phyloP scores from a whole-genome alignment of 192 early-diverging fungal genomes.

The Dispira simplex region DNA sequence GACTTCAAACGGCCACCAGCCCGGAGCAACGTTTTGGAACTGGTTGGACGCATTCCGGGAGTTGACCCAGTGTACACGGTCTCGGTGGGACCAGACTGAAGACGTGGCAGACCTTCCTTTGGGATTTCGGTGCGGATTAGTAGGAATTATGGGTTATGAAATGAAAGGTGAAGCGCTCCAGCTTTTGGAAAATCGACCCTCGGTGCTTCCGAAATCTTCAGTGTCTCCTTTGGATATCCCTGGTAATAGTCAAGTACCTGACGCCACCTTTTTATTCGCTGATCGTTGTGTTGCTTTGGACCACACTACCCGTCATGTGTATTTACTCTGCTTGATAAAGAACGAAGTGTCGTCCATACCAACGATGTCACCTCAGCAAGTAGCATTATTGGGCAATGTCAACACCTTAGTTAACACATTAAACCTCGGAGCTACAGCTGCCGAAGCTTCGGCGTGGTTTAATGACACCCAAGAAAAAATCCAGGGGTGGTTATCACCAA shows the following conservation, averaged over 20 bases:
- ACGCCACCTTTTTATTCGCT: slow-evolving; percentile 59
- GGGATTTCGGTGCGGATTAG: slow-evolving; percentile 67
- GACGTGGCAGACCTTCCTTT: slow-evolving; percentile 18
- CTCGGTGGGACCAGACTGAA: slow-evolving; percentile 10
- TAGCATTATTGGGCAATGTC: too few species aligned
- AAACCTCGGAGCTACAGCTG: too few species aligned
- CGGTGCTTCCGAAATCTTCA: too few species aligned
- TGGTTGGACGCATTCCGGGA: slow-evolving; percentile 28
- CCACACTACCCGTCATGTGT: slow-evolving; percentile 28
- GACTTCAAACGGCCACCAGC: background rate
- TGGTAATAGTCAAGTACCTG: slow-evolving; percentile 29
- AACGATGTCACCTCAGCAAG: too few species aligned
- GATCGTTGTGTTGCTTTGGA: slow-evolving; percentile 64
- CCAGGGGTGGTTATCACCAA: too few species aligned
- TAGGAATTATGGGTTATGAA: slow-evolving; percentile 90
- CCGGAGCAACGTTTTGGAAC: slow-evolving; percentile 40
- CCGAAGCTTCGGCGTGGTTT: too few species aligned
- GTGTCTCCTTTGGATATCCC: slow-evolving; percentile 15
- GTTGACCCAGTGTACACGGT: slow-evolving; percentile 11
- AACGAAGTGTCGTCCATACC: background rate
- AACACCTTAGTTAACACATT: too few species aligned
- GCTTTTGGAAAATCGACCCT: too few species aligned
- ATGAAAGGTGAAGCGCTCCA: slow-evolving; percentile 69
- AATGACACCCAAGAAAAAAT: too few species aligned
- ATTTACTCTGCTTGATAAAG: slow-evolving; percentile 21